Evolutionary conservation across 2,329 filamentous ascomycete species (phyloP).

Genomic region (Chrysosporium keratinophilum): DNA sequence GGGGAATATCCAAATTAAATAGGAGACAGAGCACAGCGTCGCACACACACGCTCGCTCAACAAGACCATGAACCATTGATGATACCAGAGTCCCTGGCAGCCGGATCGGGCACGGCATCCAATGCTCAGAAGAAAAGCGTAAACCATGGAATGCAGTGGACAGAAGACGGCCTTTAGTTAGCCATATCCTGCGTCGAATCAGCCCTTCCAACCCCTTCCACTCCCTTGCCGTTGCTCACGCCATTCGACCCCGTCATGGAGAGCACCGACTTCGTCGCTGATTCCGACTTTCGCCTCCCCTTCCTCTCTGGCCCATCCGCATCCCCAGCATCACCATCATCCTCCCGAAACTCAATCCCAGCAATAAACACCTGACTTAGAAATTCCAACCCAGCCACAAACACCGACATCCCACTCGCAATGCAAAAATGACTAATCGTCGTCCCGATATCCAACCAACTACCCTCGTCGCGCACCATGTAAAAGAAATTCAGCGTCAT

Average conservation of each 20-base stretch:
- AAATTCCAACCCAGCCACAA: constrained; percentile 78
- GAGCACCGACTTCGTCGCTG: background rate
- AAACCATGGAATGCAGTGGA: too few relatives aligned
- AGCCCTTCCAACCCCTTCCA: too few relatives aligned
- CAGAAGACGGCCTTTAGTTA: too few relatives aligned
- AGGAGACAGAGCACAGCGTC: too few relatives aligned
- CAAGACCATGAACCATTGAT: too few relatives aligned
- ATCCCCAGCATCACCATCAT: background rate
- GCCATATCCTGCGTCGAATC: too few relatives aligned
- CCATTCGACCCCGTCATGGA: background rate
- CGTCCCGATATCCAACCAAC: constrained; percentile 94
- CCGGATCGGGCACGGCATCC: too few relatives aligned
- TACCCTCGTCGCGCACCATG: constrained; percentile 92
- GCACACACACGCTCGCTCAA: too few relatives aligned
- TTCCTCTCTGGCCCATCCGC: background rate
- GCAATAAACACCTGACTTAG: constrained; percentile 73
- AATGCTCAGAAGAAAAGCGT: too few relatives aligned
- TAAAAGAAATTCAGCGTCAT: constrained; percentile 95
- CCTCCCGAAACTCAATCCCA: constrained; percentile 53
- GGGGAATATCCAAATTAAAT: too few relatives aligned
- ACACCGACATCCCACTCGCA: constrained; percentile 77
- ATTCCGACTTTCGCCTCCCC: background rate
- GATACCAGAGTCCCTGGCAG: too few relatives aligned
- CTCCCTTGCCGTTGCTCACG: too few relatives aligned
- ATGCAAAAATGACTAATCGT: constrained; percentile 95